Base-by-base conservation (phyloP, 331 rosid genomes). In the Telfairia occidentalis region DNA sequence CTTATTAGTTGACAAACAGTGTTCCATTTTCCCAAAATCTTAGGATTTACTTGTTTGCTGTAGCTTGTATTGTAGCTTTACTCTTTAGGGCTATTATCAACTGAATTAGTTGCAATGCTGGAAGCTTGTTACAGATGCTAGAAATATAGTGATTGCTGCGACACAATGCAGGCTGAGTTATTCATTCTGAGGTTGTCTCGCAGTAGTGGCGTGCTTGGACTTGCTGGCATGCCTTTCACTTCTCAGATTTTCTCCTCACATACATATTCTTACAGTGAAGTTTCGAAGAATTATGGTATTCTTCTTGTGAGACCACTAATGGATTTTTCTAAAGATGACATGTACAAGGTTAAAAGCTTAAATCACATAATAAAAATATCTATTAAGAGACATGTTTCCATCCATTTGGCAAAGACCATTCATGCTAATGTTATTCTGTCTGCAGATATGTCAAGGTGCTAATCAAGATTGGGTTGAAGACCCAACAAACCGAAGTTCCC, bases 151-250 rank as follows among this genome's bases (percentile, higher is more conserved):
- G 85, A 86, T 82, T 85, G 32, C 75, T 86, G 82, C 71, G 88
- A 82, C 79, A 85, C 79, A 64, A 82, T 94, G 96, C 97, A 94
- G 99, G 97, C 93, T 2, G 99, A 95, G 86, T 86, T 95, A 78
- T 92, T 95, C 80, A 81, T 91, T 83, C 89, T 95, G 77, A 90
- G 97, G 85, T 89, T 95, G 75, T 95, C 99, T 76, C 96, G 96
- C 77, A 82, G 88, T 48, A 95, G 99, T 35, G 85, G 97, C 43
- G 90, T 95, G 79, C 96, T 95, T 87, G 99, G 98, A 85, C 99
- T 95, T 76, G 97, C 99, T 52, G 97, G 97, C 84, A 91, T 86
- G 89, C 93, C 97, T 75, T 91, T 92, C 73, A 79, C 87, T 34
- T 90, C 97, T 82, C 93, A 89, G 79, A 87, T 86, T 82, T 95